A percentile compares a stretch with the other conserved stretches of the same genome.
Evolutionary conservation across 2,329 filamentous ascomycete species (phyloP).

Genomic region (Tolypocladium amazonense): DNA sequence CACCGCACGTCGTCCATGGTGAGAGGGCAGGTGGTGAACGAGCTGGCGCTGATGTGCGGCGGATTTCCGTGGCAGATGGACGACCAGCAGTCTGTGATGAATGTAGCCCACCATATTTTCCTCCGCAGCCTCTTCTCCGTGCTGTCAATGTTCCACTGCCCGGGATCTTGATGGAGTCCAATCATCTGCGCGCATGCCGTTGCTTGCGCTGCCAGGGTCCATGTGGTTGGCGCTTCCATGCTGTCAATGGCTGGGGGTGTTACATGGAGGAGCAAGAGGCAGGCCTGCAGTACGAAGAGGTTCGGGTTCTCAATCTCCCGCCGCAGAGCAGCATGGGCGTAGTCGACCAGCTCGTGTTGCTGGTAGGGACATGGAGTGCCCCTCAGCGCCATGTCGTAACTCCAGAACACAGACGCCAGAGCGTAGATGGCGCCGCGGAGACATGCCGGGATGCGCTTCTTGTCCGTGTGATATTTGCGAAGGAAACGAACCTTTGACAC

Average conservation of each 20-base stretch:
- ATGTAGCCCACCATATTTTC: conserved; percentile 36
- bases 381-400: conserved; percentile 19
- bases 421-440: conserved; percentile 34
- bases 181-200: conserved; percentile 34
- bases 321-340: conserved; percentile 30
- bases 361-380: conserved; percentile 21
- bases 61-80: conserved; percentile 35
- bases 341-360: conserved; percentile 29
- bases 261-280: conserved; percentile 32
- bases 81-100: conserved; percentile 32
- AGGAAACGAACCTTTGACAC: conserved; percentile 34
- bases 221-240: conserved; percentile 33
- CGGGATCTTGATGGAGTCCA: conserved; percentile 32
- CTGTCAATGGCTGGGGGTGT: conserved; percentile 32
- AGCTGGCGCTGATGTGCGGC: conserved; percentile 28
- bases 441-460: conserved; percentile 29
- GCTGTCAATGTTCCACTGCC: conserved; percentile 26
- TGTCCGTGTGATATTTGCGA: conserved; percentile 24
- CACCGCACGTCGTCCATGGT: conserved; percentile 29
- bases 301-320: conserved; percentile 36
- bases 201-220: conserved; percentile 31
- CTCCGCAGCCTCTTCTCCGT: conserved; percentile 32
- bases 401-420: conserved; percentile 31
- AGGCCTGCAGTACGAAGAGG: conserved; percentile 34
- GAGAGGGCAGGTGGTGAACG: conserved; percentile 27